A percentile compares a stretch with the other conserved stretches of the same genome.
Evolutionary conservation across 495 filamentous ascomycete genomes (phyloP).

Genomic region (Penicillium flavigenum): DNA sequence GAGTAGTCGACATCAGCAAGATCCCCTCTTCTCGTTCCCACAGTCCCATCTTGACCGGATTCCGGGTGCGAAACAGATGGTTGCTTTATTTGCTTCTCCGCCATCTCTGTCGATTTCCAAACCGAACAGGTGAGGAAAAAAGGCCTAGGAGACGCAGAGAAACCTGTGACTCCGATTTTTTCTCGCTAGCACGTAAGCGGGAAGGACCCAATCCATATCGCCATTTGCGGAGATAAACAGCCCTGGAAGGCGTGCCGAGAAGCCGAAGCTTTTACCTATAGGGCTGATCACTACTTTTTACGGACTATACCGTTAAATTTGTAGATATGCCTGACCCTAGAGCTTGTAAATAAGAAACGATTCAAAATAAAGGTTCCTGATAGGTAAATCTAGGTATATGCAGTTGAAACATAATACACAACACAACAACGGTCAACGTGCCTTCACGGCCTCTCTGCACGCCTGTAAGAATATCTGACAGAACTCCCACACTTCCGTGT

Average conservation of each 20-base stretch:
- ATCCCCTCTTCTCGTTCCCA: slow-evolving; percentile 11
- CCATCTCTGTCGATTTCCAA: not conserved
- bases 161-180: not conserved
- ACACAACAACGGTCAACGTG: not conserved
- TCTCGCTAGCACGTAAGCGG: slow-evolving; percentile 9
- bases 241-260: slow-evolving; percentile 14
- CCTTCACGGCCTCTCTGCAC: slow-evolving; percentile 35
- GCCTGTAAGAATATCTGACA: slow-evolving; percentile 51
- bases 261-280: slow-evolving; percentile 12
- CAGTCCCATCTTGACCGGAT: slow-evolving; percentile 9
- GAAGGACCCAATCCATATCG: slow-evolving; percentile 4
- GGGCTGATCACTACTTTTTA: not conserved
- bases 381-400: not conserved
- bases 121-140: not conserved
- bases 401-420: not conserved
- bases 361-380: not conserved
- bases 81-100: slow-evolving; percentile 4
- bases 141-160: not conserved
- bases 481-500: slow-evolving; percentile 75
- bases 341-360: not conserved
- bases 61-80: slow-evolving; percentile 7
- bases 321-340: not conserved
- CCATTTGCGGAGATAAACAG: slow-evolving; percentile 16
- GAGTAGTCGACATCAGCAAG: slow-evolving; percentile 29
- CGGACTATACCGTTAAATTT: not conserved